Base-by-base conservation (phyloP, 1,284 basidiomycete genomes). In the Ustilago hordei region DNA sequence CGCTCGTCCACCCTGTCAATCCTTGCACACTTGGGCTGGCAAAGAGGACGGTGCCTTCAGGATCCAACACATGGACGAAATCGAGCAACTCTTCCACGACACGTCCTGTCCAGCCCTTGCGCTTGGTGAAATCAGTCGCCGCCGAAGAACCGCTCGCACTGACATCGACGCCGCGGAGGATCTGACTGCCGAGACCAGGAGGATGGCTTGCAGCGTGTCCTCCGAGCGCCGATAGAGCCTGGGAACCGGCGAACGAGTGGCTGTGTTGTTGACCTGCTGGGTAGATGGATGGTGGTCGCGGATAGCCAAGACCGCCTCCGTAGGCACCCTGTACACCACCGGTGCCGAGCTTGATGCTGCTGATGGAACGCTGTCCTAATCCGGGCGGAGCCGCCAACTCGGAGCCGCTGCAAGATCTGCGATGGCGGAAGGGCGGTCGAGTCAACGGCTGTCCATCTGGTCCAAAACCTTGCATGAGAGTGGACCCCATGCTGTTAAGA, bases 41-140 rank as follows among this genome's bases (percentile, higher is more conserved):
- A 60, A 80, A 81, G 11, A 82, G 65, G 38, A 83, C 69, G 43
- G 57, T 60, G 15, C 78, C 81, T 5, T 80, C 64, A 8, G 69
- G 70, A 62, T 82, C 81, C 39, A 83, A 64, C 19, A 83, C 82
- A 54, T 82, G 81, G 1, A 81, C 77, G 63, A 83, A 82, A 63
- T 83, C 82, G 47, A 82, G 70, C 54, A 83, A 63, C 55, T 83
- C 82, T 48, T 83, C 82, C 5, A 83, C 78, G 32, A 83, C 75
- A 36, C 82, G 75, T 3, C 60, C 75, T 12, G 78, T 69, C 82
- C 82, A 83, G 19, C 82, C 82, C 54, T 83, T 83, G 32, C 82
- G 71, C 55, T 80, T 81, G 43, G 82, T 83, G 47, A 83, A 82
- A 52, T 82, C 82, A 54, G 76, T 77, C 36, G 78, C 78, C 3